These are phyloP conservation scores for Ceriops decandra DNA, from an alignment of 345 rosid genomes.

Conservation along the genomic window DNA sequence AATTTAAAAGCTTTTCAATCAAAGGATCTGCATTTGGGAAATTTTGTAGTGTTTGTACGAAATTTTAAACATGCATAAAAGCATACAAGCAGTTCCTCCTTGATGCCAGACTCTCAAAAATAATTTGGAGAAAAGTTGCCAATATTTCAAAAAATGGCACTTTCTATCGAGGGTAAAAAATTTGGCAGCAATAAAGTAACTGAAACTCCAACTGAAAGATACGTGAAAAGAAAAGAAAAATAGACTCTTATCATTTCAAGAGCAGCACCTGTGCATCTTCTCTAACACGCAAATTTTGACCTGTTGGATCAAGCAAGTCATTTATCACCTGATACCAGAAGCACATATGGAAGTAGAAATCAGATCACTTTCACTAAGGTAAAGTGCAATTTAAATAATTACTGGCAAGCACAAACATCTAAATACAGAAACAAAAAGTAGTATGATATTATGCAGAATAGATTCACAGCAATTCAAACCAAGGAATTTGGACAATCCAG, in stretches of 20 bases:
- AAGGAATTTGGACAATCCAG: not conserved
- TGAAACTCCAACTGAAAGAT: not conserved
- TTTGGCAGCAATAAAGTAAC: no score
- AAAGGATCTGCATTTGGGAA: not conserved
- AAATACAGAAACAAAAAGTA: not conserved
- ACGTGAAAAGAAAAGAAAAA: not conserved
- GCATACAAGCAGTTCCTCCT: no score
- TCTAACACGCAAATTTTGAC: conserved; percentile 98
- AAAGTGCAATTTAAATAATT: not conserved
- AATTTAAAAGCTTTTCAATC: not conserved
- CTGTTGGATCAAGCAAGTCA: conserved; percentile 98
- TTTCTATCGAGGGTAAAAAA: no score
- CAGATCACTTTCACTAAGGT: conserved; percentile 2
- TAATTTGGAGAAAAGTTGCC: no score
- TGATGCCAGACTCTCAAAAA: no score
- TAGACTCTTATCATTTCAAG: conserved; percentile 7
- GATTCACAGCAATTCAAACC: no score
- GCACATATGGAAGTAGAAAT: conserved; percentile 15
- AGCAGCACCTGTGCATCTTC: conserved; percentile 92
- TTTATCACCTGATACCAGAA: conserved; percentile 79
- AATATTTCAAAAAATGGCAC: no score
- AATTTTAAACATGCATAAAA: no score
- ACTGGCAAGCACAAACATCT: not conserved
- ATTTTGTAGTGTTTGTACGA: no score
- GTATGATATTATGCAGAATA: not conserved